Conservation (phyloP, 495 filamentous ascomycete species). For the Aspergillus cristatus region DNA sequence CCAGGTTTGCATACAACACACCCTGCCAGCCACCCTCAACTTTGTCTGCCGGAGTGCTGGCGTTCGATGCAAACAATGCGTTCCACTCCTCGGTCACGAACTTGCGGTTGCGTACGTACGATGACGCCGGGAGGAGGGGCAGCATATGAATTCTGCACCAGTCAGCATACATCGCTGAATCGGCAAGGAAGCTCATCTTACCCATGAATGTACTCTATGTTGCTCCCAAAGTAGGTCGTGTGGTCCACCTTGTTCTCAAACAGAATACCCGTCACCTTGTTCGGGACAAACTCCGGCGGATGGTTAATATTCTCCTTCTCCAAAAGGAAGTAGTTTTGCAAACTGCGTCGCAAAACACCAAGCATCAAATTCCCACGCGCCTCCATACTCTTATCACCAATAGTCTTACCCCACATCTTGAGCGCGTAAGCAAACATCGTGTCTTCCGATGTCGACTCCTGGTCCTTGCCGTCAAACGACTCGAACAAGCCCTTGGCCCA, state of each 20-base stretch:
- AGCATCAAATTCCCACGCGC: slow-evolving; percentile 82
- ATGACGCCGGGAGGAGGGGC: slow-evolving; percentile 64
- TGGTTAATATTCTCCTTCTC: slow-evolving; percentile 60
- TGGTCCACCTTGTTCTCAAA: slow-evolving; percentile 98
- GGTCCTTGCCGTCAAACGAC: slow-evolving; percentile 81
- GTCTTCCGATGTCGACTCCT: slow-evolving; percentile 90
- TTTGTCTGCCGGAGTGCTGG: slow-evolving; percentile 41
- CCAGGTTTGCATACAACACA: slow-evolving; percentile 74
- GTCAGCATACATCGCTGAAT: slow-evolving; percentile 4
- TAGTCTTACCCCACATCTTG: slow-evolving; percentile 86
- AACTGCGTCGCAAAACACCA: slow-evolving; percentile 55
- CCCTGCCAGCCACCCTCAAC: slow-evolving; percentile 76
- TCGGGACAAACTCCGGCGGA: slow-evolving; percentile 65
- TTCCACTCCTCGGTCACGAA: slow-evolving; percentile 87
- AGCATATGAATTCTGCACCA: slow-evolving; percentile 79
- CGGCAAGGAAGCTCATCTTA: slow-evolving; percentile 11
- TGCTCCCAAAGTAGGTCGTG: slow-evolving; percentile 81
- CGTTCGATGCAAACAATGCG: slow-evolving; percentile 52
- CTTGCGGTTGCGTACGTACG: slow-evolving; percentile 52
- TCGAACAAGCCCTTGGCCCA: slow-evolving; percentile 96
- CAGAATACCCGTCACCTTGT: slow-evolving; percentile 85
- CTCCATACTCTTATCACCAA: slow-evolving; percentile 70
- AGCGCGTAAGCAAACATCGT: slow-evolving; percentile 78
- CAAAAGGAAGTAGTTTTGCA: slow-evolving; percentile 79
- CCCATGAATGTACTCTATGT: slow-evolving; percentile 79